Evolutionary conservation across 2,329 filamentous ascomycete genomes (phyloP).

Genomic region (Diplocarpon rosae): DNA sequence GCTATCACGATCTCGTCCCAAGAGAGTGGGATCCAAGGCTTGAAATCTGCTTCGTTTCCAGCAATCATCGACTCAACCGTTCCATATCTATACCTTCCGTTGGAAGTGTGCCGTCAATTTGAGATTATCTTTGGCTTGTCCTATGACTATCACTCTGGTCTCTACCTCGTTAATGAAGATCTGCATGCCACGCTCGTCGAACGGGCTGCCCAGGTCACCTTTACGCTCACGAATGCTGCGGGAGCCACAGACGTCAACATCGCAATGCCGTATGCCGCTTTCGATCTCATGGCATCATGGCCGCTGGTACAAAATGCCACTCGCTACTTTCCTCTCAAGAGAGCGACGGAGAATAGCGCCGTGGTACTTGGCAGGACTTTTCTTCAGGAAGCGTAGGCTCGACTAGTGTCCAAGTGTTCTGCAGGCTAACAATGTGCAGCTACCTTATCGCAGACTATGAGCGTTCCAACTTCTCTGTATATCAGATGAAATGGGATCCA

Average conservation of each 20-base stretch:
- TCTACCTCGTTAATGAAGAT: slow-evolving; percentile 29
- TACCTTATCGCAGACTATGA: slow-evolving; percentile 31
- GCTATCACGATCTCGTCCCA: slow-evolving; percentile 20
- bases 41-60: slow-evolving; percentile 11
- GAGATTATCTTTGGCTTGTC: slow-evolving; percentile 28
- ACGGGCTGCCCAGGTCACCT: slow-evolving; percentile 28
- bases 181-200: slow-evolving; percentile 19
- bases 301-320: slow-evolving; percentile 24
- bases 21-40: slow-evolving; percentile 4
- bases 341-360: slow-evolving; percentile 26
- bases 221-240: slow-evolving; percentile 27
- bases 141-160: slow-evolving; percentile 27
- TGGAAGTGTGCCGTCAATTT: slow-evolving; percentile 28
- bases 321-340: slow-evolving; percentile 31
- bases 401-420: background rate
- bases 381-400: slow-evolving; percentile 29
- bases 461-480: slow-evolving; percentile 31
- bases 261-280: slow-evolving; percentile 30
- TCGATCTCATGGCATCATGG: slow-evolving; percentile 29
- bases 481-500: slow-evolving; percentile 18
- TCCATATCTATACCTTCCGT: slow-evolving; percentile 31
- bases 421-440: slow-evolving; percentile 1
- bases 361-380: slow-evolving; percentile 31
- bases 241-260: slow-evolving; percentile 25
- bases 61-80: slow-evolving; percentile 31